Conservation (phyloP, 495 filamentous ascomycete genomes). For the Penicillium odoratum region DNA sequence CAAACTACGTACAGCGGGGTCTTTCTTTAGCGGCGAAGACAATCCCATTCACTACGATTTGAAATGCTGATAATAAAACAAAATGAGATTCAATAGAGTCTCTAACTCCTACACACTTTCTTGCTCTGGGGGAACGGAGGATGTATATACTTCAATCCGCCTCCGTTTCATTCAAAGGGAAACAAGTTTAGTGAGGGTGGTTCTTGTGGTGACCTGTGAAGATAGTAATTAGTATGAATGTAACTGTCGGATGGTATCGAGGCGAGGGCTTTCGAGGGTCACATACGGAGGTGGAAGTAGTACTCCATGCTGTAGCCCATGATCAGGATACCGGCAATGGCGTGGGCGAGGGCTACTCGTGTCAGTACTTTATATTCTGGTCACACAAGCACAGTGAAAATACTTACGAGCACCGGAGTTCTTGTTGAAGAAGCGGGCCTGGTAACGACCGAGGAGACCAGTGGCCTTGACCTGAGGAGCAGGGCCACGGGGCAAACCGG, state of each 20-base stretch:
- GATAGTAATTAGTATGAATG: slow-evolving; percentile 18
- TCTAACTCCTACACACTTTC: slow-evolving; percentile 35
- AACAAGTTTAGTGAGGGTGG: slow-evolving; percentile 79
- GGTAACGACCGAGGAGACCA: slow-evolving; percentile 83
- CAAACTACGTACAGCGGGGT: not conserved
- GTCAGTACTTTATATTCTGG: slow-evolving; percentile 19
- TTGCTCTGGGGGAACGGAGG: slow-evolving; percentile 27
- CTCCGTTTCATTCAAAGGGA: slow-evolving; percentile 20
- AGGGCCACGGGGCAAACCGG: slow-evolving; percentile 87
- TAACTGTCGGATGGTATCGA: not conserved
- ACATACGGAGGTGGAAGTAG: slow-evolving; percentile 99
- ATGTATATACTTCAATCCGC: slow-evolving; percentile 47
- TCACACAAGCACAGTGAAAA: not conserved
- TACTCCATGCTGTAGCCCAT: slow-evolving; percentile 95
- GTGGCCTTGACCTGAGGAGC: slow-evolving; percentile 77
- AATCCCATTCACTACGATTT: not conserved
- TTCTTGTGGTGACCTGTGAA: slow-evolving; percentile 94
- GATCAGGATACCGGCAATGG: slow-evolving; percentile 69
- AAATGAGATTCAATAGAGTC: slow-evolving; percentile 27
- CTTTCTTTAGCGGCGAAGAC: not conserved
- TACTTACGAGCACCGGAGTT: slow-evolving; percentile 87
- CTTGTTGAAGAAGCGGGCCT: slow-evolving; percentile 85
- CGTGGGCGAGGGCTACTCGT: slow-evolving; percentile 75
- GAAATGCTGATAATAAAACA: slow-evolving; percentile 24
- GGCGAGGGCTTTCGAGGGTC: slow-evolving; percentile 1